Conservation (phyloP, 179 eudicot genomes). For the Nepenthes alata region DNA sequence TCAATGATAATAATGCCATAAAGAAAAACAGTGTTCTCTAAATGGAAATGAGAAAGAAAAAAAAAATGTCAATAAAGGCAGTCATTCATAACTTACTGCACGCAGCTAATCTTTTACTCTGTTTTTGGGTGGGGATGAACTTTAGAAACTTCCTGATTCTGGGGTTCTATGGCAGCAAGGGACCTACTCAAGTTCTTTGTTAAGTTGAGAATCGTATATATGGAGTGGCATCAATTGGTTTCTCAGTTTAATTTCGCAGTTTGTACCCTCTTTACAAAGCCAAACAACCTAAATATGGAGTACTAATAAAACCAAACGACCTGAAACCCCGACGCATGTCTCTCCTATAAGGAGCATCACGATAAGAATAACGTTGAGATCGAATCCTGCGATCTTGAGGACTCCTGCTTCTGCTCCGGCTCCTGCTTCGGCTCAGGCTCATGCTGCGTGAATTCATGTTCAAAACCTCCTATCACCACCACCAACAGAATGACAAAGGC, state of each 20-base stretch:
- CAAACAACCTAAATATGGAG: slow-evolving; percentile 24
- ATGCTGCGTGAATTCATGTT: slow-evolving; percentile 74
- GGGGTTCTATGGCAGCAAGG: no score
- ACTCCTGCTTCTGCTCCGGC: slow-evolving; percentile 82
- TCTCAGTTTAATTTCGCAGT: not conserved
- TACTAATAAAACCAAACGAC: slow-evolving; percentile 45
- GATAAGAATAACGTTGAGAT: slow-evolving; percentile 63
- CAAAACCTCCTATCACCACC: slow-evolving; percentile 27
- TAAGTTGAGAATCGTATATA: not conserved
- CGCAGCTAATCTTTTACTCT: no score
- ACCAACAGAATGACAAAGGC: slow-evolving; percentile 26
- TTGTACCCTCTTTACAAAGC: slow-evolving; percentile 3
- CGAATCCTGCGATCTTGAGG: slow-evolving; percentile 79
- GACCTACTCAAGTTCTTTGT: no score
- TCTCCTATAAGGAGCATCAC: slow-evolving; percentile 93
- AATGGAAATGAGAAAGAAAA: no score
- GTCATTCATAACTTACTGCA: no score
- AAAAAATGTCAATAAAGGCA: no score
- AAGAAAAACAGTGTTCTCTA: no score
- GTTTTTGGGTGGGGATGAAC: no score
- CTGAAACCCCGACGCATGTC: slow-evolving; percentile 86
- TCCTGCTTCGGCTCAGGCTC: slow-evolving; percentile 19
- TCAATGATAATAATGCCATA: no score
- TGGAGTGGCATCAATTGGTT: not conserved
- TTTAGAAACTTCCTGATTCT: no score